Conservation (phyloP, 352 stramenopile species). For the Phytophthora cryptogea region DNA sequence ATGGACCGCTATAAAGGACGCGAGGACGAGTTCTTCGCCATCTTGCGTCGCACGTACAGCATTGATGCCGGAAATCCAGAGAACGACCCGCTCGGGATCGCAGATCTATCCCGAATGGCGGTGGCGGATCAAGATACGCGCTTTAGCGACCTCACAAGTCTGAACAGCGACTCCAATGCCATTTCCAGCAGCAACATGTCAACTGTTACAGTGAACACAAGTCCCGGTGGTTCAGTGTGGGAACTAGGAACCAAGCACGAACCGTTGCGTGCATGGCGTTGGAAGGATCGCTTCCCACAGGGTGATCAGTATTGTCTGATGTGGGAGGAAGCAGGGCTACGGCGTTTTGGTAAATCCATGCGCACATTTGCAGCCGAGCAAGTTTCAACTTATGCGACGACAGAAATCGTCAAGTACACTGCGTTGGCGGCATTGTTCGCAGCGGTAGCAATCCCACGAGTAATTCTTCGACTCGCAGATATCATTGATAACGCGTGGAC, state of each 20-base stretch:
- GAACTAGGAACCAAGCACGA: conserved; percentile 38
- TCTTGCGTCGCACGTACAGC: conserved; percentile 67
- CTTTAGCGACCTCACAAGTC: conserved; percentile 35
- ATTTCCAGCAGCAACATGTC: conserved; percentile 33
- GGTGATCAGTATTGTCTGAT: conserved; percentile 83
- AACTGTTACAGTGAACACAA: conserved; percentile 4
- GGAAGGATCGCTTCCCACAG: conserved; percentile 83
- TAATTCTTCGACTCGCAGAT: conserved; percentile 65
- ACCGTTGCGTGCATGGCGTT: conserved; percentile 72
- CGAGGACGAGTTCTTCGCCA: conserved; percentile 83
- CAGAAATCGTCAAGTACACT: conserved; percentile 80
- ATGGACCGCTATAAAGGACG: conserved; percentile 83
- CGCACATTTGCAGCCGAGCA: conserved; percentile 75
- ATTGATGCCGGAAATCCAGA: conserved; percentile 38
- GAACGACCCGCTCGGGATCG: conserved; percentile 55
- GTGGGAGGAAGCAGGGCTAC: conserved; percentile 77
- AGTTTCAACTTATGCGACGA: conserved; percentile 64
- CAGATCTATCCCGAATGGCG: conserved; percentile 36
- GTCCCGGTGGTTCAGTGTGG: conserved; percentile 28
- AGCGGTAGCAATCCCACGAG: conserved; percentile 72
- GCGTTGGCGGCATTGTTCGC: conserved; percentile 75
- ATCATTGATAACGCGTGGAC: conserved; percentile 90
- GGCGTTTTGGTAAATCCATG: conserved; percentile 83
- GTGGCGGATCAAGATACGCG: conserved; percentile 29
- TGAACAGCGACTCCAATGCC: conserved; percentile 41